phyloP scores from a whole-genome alignment of 2,329 filamentous ascomycete genomes.

The Aureobasidium sp. region DNA sequence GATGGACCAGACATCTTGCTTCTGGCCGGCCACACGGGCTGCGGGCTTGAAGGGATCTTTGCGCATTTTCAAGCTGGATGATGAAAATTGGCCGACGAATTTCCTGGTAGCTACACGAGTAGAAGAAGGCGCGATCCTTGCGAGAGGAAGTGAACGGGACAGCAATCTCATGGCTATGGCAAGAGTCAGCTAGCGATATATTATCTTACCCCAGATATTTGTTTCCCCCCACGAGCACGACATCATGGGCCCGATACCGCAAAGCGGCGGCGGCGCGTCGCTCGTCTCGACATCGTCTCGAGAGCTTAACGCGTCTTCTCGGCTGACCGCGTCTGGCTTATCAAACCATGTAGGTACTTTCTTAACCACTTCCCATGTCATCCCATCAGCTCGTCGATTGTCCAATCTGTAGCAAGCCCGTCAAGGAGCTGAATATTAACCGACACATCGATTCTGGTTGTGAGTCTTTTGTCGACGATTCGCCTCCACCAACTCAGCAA shows the following conservation, averaged over 20 bases:
- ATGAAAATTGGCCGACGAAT: neutral
- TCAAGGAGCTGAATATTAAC: constrained; percentile 73
- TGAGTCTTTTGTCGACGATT: constrained; percentile 56
- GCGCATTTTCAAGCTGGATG: constrained; percentile 19
- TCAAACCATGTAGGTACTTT: neutral
- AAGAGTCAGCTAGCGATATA: neutral
- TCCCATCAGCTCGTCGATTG: constrained; percentile 57
- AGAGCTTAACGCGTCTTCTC: constrained; percentile 4
- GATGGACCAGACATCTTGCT: constrained; percentile 58
- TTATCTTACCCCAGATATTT: constrained; percentile 9
- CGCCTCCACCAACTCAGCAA: constrained; percentile 34
- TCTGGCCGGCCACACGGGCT: constrained; percentile 46
- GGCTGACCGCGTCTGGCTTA: neutral
- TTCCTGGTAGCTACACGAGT: neutral
- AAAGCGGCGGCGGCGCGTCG: neutral
- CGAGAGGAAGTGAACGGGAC: neutral
- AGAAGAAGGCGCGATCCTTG: neutral
- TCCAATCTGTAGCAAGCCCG: constrained; percentile 70
- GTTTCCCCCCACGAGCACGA: constrained; percentile 6
- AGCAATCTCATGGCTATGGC: neutral
- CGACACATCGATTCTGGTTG: constrained; percentile 84
- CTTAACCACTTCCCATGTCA: constrained; percentile 9
- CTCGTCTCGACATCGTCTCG: neutral
- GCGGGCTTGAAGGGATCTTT: constrained; percentile 47
- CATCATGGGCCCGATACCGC: constrained; percentile 10